Evolutionary conservation across 345 rosid genomes (phyloP), one percentile per base, ranked within the genome.

Genomic region (thale cress (Arabidopsis thaliana)): DNA sequence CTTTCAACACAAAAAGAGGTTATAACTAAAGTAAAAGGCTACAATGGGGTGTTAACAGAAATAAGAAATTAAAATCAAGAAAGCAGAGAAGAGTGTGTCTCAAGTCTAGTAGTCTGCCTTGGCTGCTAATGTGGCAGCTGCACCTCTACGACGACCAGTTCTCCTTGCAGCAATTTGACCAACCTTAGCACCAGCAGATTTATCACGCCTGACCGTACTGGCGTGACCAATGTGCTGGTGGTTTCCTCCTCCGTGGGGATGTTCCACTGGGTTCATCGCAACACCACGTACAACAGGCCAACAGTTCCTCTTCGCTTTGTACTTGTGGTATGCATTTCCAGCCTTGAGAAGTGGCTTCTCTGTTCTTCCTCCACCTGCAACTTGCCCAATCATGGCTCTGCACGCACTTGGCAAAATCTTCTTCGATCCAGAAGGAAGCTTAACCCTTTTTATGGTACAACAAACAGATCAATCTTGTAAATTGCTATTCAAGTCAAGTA

Each of bases 201-300:
- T 85, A 79, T 84, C 86, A 1, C 88, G 85, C 37, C 83, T 78
- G 52, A 86, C 89, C 1, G 90, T 88, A 73, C 90, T 88, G 22
- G 90, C 88, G 62, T 88, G 93, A 62, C 93, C 93, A 64, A 88
- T 86, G 36, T 88, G 90, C 69, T 88, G 93, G 52, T 85, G 93
- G 87, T 86, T 88, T 75, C 93, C 90, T 65, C 93, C 93, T 50
- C 93, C 93, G 6, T 88, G 93, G 23, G 93, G 93, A 86, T 88
- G 93, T 71, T 88, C 93, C 3, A 88, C 93, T 22, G 93, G 90
- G 59, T 86, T 88, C 93, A 88, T 88, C 6, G 93, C 93, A 48
- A 88, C 93, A 83, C 93, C 93, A 66, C 93, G 86, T 0, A 88
- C 93, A 82, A 62, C 64, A 4, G 90, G 90, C 90, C 93, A 88